Evolutionary conservation across 495 filamentous ascomycete species (phyloP).

Genomic region (Aspergillus egyptiacus): DNA sequence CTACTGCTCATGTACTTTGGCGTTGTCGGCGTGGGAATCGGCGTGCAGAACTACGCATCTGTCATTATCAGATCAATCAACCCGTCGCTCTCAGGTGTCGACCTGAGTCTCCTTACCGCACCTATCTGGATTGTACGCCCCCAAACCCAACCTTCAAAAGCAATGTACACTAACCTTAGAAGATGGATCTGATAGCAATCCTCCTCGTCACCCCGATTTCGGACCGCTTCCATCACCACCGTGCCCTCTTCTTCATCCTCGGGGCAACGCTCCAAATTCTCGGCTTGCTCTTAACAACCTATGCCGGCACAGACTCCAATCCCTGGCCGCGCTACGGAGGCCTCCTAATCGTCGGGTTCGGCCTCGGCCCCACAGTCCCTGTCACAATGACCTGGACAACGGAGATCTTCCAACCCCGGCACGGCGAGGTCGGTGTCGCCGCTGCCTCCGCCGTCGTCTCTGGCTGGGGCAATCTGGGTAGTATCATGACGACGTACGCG

Average conservation of each 20-base stretch:
- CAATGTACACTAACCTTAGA: not conserved
- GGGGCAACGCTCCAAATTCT: constrained; percentile 74
- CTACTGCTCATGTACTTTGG: constrained; percentile 89
- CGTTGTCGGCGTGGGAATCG: constrained; percentile 86
- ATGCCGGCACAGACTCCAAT: constrained; percentile 55
- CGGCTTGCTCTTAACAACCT: constrained; percentile 74
- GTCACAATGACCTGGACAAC: constrained; percentile 91
- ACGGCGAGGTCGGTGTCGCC: constrained; percentile 89
- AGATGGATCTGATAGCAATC: constrained; percentile 87
- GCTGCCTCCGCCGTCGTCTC: constrained; percentile 80
- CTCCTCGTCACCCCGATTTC: constrained; percentile 78
- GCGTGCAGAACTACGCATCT: constrained; percentile 78
- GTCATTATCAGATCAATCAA: constrained; percentile 80
- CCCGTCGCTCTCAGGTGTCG: constrained; percentile 60
- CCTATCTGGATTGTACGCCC: constrained; percentile 81
- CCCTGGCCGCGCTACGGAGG: constrained; percentile 85
- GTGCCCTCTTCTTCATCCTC: constrained; percentile 75
- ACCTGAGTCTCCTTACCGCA: constrained; percentile 76
- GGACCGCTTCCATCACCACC: constrained; percentile 77
- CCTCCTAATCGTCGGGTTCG: constrained; percentile 85
- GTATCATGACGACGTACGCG: constrained; percentile 82
- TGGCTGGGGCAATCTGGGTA: constrained; percentile 78
- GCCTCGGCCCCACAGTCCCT: constrained; percentile 84
- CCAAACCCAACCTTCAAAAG: not conserved
- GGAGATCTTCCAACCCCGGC: constrained; percentile 82